phyloP scores from a whole-genome alignment of 768 basidiomycete genomes.

The Lactarius psammicola region DNA sequence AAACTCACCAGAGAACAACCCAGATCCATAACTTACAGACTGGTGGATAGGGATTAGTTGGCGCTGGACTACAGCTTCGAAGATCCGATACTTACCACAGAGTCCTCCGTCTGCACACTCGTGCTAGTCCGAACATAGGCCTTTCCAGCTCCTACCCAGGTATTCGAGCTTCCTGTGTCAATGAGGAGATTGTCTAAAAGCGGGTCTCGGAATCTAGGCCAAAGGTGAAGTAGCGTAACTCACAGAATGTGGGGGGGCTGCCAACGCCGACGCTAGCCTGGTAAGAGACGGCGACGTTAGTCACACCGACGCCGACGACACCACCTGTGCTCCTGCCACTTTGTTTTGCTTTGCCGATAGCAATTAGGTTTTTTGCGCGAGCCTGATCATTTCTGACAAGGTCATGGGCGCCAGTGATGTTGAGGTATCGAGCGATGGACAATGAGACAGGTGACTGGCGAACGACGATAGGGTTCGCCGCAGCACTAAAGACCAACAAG shows the following conservation, averaged over 20 bases:
- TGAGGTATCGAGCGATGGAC: conserved; percentile 53
- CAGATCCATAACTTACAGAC: conserved; percentile 16
- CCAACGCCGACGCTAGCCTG: no score
- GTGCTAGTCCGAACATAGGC: background rate
- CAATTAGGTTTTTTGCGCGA: conserved; percentile 45
- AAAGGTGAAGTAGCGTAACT: conserved; percentile 22
- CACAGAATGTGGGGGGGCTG: conserved; percentile 54
- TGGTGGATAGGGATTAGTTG: background rate
- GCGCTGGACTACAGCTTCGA: background rate
- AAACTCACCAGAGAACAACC: conserved; percentile 9
- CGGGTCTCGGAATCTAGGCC: no score
- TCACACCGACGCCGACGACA: conserved; percentile 38
- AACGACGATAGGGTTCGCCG: conserved; percentile 32
- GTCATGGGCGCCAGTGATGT: conserved; percentile 49
- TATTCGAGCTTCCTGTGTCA: no score
- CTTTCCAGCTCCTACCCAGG: no score
- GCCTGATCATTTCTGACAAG: conserved; percentile 51
- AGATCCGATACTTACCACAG: no score
- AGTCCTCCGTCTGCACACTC: background rate
- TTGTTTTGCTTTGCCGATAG: conserved; percentile 39
- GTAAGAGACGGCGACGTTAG: conserved; percentile 47
- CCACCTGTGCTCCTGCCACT: conserved; percentile 11
- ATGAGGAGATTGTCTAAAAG: no score
- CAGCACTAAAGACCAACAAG: conserved; percentile 28
- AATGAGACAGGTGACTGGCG: conserved; percentile 37